These are phyloP conservation scores for Diaporthe sp. DNA, from an alignment of 2,329 filamentous ascomycete species.

Conservation along the genomic window DNA sequence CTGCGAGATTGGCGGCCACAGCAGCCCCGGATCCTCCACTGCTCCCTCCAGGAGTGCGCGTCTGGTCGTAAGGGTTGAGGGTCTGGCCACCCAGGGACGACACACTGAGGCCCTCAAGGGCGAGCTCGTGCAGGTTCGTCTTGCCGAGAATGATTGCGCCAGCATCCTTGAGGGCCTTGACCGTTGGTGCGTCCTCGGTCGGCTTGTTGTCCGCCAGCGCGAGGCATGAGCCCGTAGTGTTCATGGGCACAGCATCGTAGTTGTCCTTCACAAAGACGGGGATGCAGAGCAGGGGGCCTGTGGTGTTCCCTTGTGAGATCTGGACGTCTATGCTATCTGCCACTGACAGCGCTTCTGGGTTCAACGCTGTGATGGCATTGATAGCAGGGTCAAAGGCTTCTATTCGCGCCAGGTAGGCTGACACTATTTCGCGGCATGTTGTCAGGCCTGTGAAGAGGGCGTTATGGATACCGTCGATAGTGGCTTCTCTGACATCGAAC, in stretches of 20 bases:
- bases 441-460: constrained; percentile 64
- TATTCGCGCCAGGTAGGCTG: constrained; percentile 68
- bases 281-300: constrained; percentile 69
- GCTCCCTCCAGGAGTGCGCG: constrained; percentile 74
- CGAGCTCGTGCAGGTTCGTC: constrained; percentile 73
- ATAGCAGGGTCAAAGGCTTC: constrained; percentile 67
- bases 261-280: constrained; percentile 76
- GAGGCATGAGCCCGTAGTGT: constrained; percentile 68
- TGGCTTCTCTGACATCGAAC: constrained; percentile 69
- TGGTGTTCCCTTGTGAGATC: constrained; percentile 61
- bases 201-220: constrained; percentile 62
- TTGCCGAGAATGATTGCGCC: constrained; percentile 72
- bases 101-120: constrained; percentile 72
- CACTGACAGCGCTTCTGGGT: constrained; percentile 54
- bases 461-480: constrained; percentile 67
- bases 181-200: constrained; percentile 60
- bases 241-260: constrained; percentile 66
- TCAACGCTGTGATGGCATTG: constrained; percentile 69
- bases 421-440: constrained; percentile 67
- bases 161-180: constrained; percentile 60
- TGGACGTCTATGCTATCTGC: constrained; percentile 64
- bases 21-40: constrained; percentile 74
- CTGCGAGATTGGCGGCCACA: constrained; percentile 66
- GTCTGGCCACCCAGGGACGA: constrained; percentile 75
- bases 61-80: constrained; percentile 73